Evolutionary conservation across 441 rosid species (phyloP).

Genomic region (Iberis amara): DNA sequence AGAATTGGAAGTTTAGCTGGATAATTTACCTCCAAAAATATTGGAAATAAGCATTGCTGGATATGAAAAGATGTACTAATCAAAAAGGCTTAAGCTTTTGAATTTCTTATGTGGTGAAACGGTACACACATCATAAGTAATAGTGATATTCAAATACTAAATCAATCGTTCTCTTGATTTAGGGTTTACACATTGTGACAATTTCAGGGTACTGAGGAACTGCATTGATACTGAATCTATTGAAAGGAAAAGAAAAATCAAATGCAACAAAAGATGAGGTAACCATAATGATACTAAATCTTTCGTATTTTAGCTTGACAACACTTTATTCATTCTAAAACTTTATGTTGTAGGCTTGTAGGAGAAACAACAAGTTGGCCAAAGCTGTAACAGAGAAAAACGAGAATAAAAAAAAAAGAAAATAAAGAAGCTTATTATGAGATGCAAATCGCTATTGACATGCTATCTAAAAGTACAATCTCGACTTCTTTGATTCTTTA

Average conservation of each 20-base stretch:
- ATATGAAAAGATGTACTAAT: conserved; percentile 36
- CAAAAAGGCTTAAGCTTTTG: conserved; percentile 37
- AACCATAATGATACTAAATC: background rate
- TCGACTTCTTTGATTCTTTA: conserved; percentile 12
- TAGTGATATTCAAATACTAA: background rate
- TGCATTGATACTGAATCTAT: conserved; percentile 51
- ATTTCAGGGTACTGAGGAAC: conserved; percentile 44
- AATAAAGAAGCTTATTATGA: conserved; percentile 30
- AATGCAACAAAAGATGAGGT: conserved; percentile 61
- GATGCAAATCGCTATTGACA: conserved; percentile 22
- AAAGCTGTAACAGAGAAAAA: conserved; percentile 33
- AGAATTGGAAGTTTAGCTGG: conserved; percentile 29
- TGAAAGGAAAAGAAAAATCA: conserved; percentile 44
- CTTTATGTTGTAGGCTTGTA: conserved; percentile 19
- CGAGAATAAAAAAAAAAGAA: conserved; percentile 39
- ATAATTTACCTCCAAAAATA: conserved; percentile 28
- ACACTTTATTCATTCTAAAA: conserved; percentile 1
- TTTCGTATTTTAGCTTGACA: background rate
- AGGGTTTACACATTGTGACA: background rate
- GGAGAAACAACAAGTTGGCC: conserved; percentile 41
- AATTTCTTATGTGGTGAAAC: conserved; percentile 61
- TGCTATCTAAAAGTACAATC: conserved; percentile 42
- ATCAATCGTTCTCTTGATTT: background rate
- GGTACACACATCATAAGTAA: conserved; percentile 63
- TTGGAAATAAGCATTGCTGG: conserved; percentile 26